Base-by-base conservation (phyloP, 202 grass and related monocot species). In the Carex sylvatica region DNA sequence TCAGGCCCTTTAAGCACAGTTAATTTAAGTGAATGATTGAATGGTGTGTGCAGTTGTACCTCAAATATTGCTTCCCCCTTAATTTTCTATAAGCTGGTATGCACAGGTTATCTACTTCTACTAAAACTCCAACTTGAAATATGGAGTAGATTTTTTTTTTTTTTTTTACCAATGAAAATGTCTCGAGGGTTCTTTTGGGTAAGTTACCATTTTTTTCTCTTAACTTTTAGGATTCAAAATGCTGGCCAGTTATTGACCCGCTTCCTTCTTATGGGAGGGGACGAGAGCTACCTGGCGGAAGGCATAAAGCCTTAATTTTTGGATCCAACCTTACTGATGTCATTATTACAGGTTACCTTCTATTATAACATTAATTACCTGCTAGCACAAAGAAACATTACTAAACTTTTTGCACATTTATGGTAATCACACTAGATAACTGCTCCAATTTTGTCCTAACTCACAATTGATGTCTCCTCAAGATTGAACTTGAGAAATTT, bases 201-300 rank as follows among this genome's bases (percentile, higher is more conserved):
- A 61, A 80, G 73, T 58, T 58, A 40, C 31, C 20, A 42, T 46
- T 44, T 62, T 36, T 33, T 62, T 82, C 16, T 55, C 20, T 40
- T 68, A 62, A 47, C n/a, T 55, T 89, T 40, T 84, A 98, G 92
- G 77, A 95, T 84, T 92, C 92, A 28, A 88, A 64, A 11, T 36
- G 87, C 74, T 95, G 92, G 96, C 91, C 92, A 73, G 78, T 88
- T 70, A 86, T 95, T 33, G 88, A 98, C 80, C 96, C 96, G 67
- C 91, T 98, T 64, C 92, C 96, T 56, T 95, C 96, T 10, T 98
- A 95, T 87, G 96, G 92, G n/a, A 84, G 91, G 68, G 96, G 96
- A 77, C 91, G 92, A 84, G 92, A 98, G 67, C 86, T 98, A 30
- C 96, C 96, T 65, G 92, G 96, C 72, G 85, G 70, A 81, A 92